Evolutionary conservation across 257 asterid genomes (phyloP).

Genomic region (Jacaranda copaia): DNA sequence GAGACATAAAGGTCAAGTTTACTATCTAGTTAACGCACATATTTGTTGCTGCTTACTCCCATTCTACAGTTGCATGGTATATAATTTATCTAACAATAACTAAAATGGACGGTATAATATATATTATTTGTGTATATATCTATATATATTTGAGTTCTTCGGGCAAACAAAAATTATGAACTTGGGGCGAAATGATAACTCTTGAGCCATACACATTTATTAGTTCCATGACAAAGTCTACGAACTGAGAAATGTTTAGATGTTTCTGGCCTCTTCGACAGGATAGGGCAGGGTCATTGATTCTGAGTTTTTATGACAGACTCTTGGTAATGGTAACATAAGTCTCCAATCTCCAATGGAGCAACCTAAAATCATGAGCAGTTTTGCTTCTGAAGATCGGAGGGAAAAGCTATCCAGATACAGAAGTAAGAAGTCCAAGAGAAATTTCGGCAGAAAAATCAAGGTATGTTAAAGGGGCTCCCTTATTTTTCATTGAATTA

Average conservation of each 20-base stretch:
- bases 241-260: constrained; percentile 64
- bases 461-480: constrained; percentile 53
- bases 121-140: background rate
- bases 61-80: constrained; percentile 17
- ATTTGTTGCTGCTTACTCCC: background rate
- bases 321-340: constrained; percentile 60
- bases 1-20: constrained; percentile 85
- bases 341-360: constrained; percentile 60
- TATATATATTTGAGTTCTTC: background rate
- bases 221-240: constrained; percentile 43
- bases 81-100: background rate
- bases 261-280: constrained; percentile 61
- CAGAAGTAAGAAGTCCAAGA: constrained; percentile 82
- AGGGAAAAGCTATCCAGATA: constrained; percentile 86
- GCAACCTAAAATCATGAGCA: constrained; percentile 49
- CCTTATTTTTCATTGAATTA: background rate
- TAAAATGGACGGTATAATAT: background rate
- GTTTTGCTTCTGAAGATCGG: constrained; percentile 69
- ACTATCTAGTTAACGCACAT: constrained; percentile 19
- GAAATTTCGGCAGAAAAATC: constrained; percentile 90
- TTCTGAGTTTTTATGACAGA: constrained; percentile 83
- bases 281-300: constrained; percentile 69
- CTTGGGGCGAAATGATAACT: background rate
- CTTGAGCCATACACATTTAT: constrained; percentile 29
- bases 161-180: background rate